phyloP scores from a whole-genome alignment of 768 basidiomycete species.

The Mycena epipterygia region DNA sequence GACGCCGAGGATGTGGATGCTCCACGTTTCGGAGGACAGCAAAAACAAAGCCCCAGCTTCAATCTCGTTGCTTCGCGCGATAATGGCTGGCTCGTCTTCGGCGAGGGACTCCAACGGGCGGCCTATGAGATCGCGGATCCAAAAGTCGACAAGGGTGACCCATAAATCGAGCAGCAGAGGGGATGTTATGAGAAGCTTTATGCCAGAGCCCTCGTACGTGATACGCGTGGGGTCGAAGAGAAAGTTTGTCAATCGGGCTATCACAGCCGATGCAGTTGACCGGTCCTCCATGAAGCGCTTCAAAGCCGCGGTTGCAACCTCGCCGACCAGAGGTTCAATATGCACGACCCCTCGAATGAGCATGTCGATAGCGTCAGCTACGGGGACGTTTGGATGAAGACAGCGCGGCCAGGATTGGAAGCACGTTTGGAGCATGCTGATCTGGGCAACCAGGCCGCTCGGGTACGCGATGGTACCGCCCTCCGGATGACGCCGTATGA shows the following conservation, averaged over 20 bases:
- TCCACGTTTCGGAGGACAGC: constrained; percentile 66
- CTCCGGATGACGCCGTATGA: constrained; percentile 78
- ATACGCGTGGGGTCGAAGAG: constrained; percentile 80
- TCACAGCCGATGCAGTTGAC: constrained; percentile 65
- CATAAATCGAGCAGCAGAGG: constrained; percentile 78
- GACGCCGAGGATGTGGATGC: constrained; percentile 71
- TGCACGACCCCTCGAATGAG: constrained; percentile 88
- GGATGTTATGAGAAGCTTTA: constrained; percentile 77
- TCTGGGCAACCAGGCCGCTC: constrained; percentile 66
- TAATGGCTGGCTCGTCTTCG: constrained; percentile 58
- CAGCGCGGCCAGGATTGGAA: constrained; percentile 91
- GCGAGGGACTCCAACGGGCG: constrained; percentile 55
- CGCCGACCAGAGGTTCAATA: constrained; percentile 80
- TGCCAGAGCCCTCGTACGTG: constrained; percentile 71
- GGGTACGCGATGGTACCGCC: constrained; percentile 77
- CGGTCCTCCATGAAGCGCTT: constrained; percentile 80
- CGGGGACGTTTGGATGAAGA: constrained; percentile 67
- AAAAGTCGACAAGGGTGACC: constrained; percentile 77
- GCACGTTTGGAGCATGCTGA: constrained; percentile 80
- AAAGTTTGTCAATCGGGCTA: constrained; percentile 76
- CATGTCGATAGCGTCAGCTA: constrained; percentile 80
- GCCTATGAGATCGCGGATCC: constrained; percentile 67
- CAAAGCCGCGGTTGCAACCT: constrained; percentile 77
- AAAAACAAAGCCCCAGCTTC: constrained; percentile 83
- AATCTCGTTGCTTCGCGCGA: constrained; percentile 69